Evolutionary conservation across 495 filamentous ascomycete genomes (phyloP).

Genomic region (Sordaria brevicollis): DNA sequence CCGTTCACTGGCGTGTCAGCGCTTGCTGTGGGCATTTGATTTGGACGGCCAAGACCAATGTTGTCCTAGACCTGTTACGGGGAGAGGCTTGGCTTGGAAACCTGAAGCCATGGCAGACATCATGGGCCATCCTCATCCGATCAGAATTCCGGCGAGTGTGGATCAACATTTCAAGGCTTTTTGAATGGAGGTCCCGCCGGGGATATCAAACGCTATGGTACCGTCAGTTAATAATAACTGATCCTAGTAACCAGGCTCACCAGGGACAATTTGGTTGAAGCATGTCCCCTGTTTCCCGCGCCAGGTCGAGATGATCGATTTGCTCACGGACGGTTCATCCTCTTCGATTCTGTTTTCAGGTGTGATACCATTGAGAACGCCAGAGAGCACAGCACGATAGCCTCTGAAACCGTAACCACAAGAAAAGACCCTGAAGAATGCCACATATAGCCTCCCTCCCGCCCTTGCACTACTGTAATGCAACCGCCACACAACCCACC

Average conservation of each 20-base stretch:
- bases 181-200: background rate
- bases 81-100: background rate
- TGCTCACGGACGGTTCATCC: background rate
- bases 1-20: background rate
- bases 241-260: background rate
- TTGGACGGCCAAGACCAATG: background rate
- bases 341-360: background rate
- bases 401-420: background rate
- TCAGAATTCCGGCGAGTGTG: background rate
- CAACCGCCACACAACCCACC: background rate
- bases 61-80: background rate
- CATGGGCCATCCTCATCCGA: background rate
- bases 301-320: background rate
- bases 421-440: background rate
- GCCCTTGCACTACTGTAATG: background rate
- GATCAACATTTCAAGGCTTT: background rate
- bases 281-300: background rate
- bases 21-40: background rate
- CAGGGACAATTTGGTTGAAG: background rate
- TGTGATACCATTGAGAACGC: background rate
- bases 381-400: background rate
- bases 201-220: background rate
- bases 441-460: background rate
- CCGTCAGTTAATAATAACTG: background rate
- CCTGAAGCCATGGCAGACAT: background rate